phyloP scores from a whole-genome alignment of 305 asterid genomes.

The Nicotiana rustica region DNA sequence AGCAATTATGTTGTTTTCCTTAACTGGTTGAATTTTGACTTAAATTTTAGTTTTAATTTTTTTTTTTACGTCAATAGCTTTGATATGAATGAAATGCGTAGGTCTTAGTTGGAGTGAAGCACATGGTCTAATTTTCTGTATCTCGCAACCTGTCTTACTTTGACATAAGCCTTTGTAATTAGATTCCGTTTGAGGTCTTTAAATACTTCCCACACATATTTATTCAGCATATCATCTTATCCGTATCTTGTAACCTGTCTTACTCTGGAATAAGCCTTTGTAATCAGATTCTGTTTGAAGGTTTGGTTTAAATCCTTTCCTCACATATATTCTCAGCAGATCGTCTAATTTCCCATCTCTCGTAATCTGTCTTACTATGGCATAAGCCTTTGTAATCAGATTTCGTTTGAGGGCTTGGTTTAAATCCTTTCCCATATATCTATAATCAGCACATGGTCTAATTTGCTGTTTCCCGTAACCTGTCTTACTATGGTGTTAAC shows the following conservation, averaged over 20 bases:
- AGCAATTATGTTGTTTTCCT: constrained; percentile 15
- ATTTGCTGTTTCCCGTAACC: neutral
- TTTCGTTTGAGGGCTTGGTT: no score
- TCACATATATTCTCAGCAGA: no score
- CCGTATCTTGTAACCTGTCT: neutral
- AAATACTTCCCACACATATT: no score
- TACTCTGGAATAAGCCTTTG: neutral
- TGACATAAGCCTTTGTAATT: neutral
- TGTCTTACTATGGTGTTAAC: constrained; percentile 3
- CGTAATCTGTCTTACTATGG: constrained; percentile 7
- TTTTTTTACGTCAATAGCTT: neutral
- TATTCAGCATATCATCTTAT: neutral
- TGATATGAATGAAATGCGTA: constrained; percentile 23
- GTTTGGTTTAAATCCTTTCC: no score
- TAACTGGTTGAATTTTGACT: constrained; percentile 29
- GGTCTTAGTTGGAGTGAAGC: constrained; percentile 15
- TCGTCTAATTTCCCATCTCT: neutral
- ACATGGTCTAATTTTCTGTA: neutral
- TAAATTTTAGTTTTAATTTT: neutral
- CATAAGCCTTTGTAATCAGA: neutral
- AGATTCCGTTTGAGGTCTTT: no score
- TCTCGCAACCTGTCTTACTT: constrained; percentile 2
- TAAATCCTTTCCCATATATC: no score
- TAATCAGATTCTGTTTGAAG: neutral
- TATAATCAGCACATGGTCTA: no score